Base-by-base conservation (phyloP, 2,329 filamentous ascomycete species). In the Sporothrix sp. region DNA sequence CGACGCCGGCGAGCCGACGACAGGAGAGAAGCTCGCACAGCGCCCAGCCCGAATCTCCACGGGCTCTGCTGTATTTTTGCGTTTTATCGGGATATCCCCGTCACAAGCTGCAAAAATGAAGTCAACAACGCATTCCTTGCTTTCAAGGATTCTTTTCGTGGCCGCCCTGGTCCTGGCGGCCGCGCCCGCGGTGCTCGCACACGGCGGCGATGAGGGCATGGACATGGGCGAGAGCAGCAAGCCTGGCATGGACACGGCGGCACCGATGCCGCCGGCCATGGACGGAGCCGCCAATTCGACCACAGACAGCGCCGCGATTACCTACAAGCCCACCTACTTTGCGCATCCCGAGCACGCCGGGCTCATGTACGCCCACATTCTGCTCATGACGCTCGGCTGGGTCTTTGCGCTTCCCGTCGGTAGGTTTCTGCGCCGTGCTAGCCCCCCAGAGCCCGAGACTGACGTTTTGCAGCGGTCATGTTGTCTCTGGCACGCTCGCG, bases 401-500 rank as follows among this genome's bases (percentile, higher is more conserved):
- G 73, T 85, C 32, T 74, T 90, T 50, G 62, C 85, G 44, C 72
- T 91, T 50, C 87, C 87, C 46, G 65, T 84, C 53, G 82, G 86
- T 85, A 72, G 69, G 81, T 69, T 18, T 33, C n/a, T n/a, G n/a
- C n/a, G n/a, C n/a, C n/a, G n/a, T n/a, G n/a, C n/a, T n/a, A n/a
- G n/a, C n/a, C n/a, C n/a, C n/a, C n/a, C n/a, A n/a, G n/a, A n/a
- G n/a, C n/a, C n/a, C n/a, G n/a, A n/a, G n/a, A n/a, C n/a, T n/a
- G n/a, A n/a, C n/a, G n/a, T n/a, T n/a, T 9, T 23, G 16, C 59
- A 93, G 87, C 80, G 57, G 82, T 95, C 44, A 87, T 96, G 81
- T 74, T 97, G 56, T 95, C 88, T 50, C 73, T 95, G 56, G 84
- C 84, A 32, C 80, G 79, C 54, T 96, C 90, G 38, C 78, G 84